A percentile compares a stretch with the other conserved stretches of the same genome.
phyloP scores from a whole-genome alignment of 257 asterid genomes.

The Vinca minor region DNA sequence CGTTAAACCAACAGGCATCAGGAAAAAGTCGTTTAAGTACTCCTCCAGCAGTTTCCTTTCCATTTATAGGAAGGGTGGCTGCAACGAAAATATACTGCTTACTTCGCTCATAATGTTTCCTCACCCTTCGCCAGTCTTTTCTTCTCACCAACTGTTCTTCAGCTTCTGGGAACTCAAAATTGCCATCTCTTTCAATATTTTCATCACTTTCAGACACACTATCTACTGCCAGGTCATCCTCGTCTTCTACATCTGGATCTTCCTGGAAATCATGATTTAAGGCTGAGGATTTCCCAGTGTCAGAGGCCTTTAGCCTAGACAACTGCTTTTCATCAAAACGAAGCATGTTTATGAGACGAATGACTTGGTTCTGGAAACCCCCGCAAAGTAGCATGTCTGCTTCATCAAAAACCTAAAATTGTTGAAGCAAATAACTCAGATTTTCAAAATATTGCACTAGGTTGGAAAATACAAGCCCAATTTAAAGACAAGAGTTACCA shows the following conservation, averaged over 20 bases:
- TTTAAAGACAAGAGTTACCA: conserved; percentile 40
- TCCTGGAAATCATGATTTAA: conserved; percentile 19
- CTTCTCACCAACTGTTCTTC: conserved; percentile 31
- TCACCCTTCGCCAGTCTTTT: conserved; percentile 82
- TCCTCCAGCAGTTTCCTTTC: conserved; percentile 92
- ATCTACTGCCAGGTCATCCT: conserved; percentile 27
- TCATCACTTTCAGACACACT: conserved; percentile 36
- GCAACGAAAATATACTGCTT: conserved; percentile 96
- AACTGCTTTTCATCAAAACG: conserved; percentile 92
- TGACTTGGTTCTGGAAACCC: conserved; percentile 87
- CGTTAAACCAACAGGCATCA: conserved; percentile 79
- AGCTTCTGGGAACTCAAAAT: conserved; percentile 25
- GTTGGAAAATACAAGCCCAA: conserved; percentile 2
- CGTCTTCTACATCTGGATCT: conserved; percentile 33
- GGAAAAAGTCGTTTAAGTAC: conserved; percentile 77
- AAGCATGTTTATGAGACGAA: conserved; percentile 77
- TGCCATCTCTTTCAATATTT: conserved; percentile 29
- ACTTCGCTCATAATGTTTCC: conserved; percentile 68
- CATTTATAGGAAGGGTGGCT: conserved; percentile 93
- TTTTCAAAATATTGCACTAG: conserved; percentile 3
- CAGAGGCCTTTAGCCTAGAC: conserved; percentile 37
- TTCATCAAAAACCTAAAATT: conserved; percentile 81
- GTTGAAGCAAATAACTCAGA: conserved; percentile 11
- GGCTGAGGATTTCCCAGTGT: conserved; percentile 14
- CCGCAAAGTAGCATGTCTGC: conserved; percentile 95